phyloP scores from a whole-genome alignment of 352 stramenopile genomes.

The Blastocystis sp. region DNA sequence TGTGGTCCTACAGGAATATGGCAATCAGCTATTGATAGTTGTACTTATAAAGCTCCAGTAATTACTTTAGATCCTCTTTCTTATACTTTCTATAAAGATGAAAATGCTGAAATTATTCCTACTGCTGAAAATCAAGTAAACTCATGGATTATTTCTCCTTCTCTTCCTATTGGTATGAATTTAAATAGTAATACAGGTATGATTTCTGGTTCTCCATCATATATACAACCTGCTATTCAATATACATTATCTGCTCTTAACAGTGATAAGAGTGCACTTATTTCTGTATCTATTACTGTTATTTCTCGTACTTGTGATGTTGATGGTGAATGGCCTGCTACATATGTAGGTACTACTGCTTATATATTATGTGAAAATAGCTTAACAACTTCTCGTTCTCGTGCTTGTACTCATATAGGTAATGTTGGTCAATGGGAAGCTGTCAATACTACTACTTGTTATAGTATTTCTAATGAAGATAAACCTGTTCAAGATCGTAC shows the following conservation, averaged over 20 bases:
- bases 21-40: conserved; percentile 5
- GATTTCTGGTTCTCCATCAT: conserved; percentile 12
- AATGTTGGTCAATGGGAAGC: conserved; percentile 13
- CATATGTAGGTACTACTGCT: conserved; percentile 4
- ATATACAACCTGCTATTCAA: not conserved
- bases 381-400: not conserved
- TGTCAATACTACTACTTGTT: conserved; percentile 10
- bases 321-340: not conserved
- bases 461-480: not conserved
- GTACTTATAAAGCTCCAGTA: conserved; percentile 30
- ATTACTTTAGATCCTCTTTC: not conserved
- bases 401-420: not conserved
- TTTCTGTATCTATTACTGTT: conserved; percentile 17
- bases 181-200: conserved; percentile 17
- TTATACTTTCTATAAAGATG: conserved; percentile 4
- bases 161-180: conserved; percentile 1
- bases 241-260: conserved; percentile 15
- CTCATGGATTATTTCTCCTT: conserved; percentile 23
- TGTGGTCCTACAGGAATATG: conserved; percentile 22
- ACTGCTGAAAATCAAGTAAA: conserved; percentile 20
- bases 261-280: not conserved
- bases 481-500: conserved; percentile 15
- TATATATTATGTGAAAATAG: conserved; percentile 20
- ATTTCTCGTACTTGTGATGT: not conserved
- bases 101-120: conserved; percentile 11